Conservation (phyloP, 1,284 basidiomycete genomes). For the Ganoderma sinense region DNA sequence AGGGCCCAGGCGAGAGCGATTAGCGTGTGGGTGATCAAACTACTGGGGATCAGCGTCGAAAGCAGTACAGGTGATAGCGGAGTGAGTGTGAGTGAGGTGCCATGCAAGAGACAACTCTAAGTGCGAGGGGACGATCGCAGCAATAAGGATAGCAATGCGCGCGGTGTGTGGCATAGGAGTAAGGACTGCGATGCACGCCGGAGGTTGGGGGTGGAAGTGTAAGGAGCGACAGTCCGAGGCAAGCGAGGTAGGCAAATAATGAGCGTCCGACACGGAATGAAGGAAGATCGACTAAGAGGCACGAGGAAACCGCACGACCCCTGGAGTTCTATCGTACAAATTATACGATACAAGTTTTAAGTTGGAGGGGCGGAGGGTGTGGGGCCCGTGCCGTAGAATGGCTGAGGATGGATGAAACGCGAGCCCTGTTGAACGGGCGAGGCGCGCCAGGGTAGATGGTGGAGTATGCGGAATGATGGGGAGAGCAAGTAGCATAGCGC, state of each 20-base stretch:
- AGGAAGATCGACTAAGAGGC: conserved; percentile 25
- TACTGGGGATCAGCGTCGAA: conserved; percentile 28
- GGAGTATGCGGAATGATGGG: background rate
- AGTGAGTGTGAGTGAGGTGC: conserved; percentile 19
- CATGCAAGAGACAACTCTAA: conserved; percentile 1
- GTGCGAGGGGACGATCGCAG: background rate
- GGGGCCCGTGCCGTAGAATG: conserved; percentile 10
- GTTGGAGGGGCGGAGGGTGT: conserved; percentile 10
- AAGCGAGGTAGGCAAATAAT: conserved; percentile 10
- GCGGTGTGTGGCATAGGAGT: conserved; percentile 1
- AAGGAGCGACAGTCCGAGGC: conserved; percentile 14
- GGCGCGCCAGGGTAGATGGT: background rate
- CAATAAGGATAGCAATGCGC: conserved; percentile 3
- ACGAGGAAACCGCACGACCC: conserved; percentile 26
- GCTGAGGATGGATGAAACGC: background rate
- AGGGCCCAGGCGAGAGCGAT: conserved; percentile 2
- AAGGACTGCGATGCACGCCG: conserved; percentile 12
- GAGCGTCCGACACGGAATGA: conserved; percentile 25
- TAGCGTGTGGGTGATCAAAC: conserved; percentile 13
- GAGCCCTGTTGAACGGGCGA: background rate
- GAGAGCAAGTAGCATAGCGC: too few species aligned
- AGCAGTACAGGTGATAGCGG: conserved; percentile 31
- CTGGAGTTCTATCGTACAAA: conserved; percentile 30
- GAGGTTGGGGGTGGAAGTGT: background rate
- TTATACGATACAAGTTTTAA: conserved; percentile 32